These are phyloP conservation scores for Penicillium polonicum DNA, from an alignment of 2,329 filamentous ascomycete species.

Conservation along the genomic window DNA sequence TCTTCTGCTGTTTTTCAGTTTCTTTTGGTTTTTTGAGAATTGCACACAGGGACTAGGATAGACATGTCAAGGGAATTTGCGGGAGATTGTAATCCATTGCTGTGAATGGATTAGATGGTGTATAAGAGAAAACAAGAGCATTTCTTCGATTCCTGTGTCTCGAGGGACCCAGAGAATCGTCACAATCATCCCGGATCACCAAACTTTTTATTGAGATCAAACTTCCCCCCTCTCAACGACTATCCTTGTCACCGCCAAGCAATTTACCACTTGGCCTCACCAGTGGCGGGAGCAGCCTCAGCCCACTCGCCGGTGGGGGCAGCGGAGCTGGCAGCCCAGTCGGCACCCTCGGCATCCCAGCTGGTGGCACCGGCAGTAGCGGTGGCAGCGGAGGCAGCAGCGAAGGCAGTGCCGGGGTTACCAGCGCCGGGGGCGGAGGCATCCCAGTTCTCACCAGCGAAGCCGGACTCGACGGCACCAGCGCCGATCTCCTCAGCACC, in stretches of 20 bases:
- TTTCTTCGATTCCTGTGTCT: conserved; percentile 19
- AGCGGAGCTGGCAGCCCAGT: conserved; percentile 53
- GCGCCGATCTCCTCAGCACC: conserved; percentile 81
- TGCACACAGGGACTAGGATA: conserved; percentile 42
- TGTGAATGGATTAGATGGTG: conserved; percentile 22
- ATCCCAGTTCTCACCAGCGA: conserved; percentile 81
- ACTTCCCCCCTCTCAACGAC: conserved; percentile 31
- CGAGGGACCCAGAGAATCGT: conserved; percentile 14
- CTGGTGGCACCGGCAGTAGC: conserved; percentile 56
- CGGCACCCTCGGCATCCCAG: conserved; percentile 60
- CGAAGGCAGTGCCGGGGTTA: conserved; percentile 63
- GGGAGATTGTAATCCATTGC: conserved; percentile 24
- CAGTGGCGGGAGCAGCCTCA: conserved; percentile 32
- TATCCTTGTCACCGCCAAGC: conserved; percentile 28
- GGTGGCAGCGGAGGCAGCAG: conserved; percentile 64
- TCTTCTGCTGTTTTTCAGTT: conserved; percentile 37
- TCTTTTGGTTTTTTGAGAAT: conserved; percentile 32
- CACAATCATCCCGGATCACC: conserved; percentile 28
- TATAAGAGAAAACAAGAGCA: conserved; percentile 27
- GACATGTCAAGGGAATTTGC: conserved; percentile 38
- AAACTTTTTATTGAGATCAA: conserved; percentile 26
- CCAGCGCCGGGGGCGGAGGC: conserved; percentile 63
- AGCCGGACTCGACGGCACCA: conserved; percentile 74
- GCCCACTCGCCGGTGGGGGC: conserved; percentile 44
- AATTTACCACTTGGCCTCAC: conserved; percentile 44